Evolutionary conservation across 371 early-diverging fungal genomes (phyloP), one percentile per base, ranked within the genome.

Genomic region (Cokeromyces recurvatus): DNA sequence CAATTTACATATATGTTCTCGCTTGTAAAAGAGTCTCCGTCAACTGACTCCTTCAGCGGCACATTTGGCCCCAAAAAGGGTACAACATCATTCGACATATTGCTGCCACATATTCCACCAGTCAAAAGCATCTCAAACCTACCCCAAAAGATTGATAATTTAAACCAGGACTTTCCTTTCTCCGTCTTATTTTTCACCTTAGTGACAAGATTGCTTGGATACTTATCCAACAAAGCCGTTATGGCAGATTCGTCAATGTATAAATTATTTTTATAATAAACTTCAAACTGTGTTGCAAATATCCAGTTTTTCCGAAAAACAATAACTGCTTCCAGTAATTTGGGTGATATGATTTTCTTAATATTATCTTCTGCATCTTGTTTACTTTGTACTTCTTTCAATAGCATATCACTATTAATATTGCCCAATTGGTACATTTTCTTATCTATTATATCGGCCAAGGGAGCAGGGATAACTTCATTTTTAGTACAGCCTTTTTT

Each of bases 281-380:
- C 44, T 51, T 43, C 51, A 38, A 51, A 51, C 15, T 51, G 51
- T 23, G 44, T 43, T 37, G 15, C 39, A 44, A 43, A 43, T 38
- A 51, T 23, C 43, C 43, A 50, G 31, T 50, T 41, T 37, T 42
- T 43, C 22, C 43, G 24, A 37, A 51, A 51, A 31, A 44, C 44
- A 38, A 38, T 38, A 22, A 43, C 39, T 38, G 51, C 6, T 44
- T 44, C 51, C 37, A 50, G 31, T 38, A 50, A 36, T 27, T 43
- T 43, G 27, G 51, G 51, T 31, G 43, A 22, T 41, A 49, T 49
- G 35, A 42, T 25, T 24, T 34, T 40, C 24, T 49, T 49, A 15
- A 49, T 49, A 35, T 36, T 42, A 36, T 36, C 43, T 49, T 49
- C 49, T 42, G 49, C 49, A 16, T 35, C 49, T 49, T 42, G 25